Percentiles rank a stretch among this genome's conserved stretches.
phyloP scores from a whole-genome alignment of 306 rosid species.

The Medicago truncatula region DNA sequence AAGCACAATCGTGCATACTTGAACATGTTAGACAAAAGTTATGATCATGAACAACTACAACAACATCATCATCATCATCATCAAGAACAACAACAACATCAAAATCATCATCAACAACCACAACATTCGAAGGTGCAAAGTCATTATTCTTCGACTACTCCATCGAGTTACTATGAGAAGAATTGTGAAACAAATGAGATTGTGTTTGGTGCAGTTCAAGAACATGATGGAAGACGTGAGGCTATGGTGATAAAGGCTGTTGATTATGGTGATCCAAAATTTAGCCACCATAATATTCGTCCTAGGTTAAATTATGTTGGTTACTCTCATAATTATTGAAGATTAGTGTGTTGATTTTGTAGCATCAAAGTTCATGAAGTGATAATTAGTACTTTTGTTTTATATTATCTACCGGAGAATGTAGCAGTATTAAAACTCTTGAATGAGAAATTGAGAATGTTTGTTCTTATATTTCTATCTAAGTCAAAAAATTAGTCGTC shows the following conservation, averaged over 20 bases:
- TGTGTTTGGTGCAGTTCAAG: slow-evolving; percentile 96
- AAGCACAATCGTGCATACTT: slow-evolving; percentile 45
- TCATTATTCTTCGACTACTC: slow-evolving; percentile 63
- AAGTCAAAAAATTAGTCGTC: background rate
- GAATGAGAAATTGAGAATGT: background rate
- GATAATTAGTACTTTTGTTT: background rate
- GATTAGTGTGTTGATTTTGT: slow-evolving; percentile 27
- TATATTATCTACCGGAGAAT: background rate
- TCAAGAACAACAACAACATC: slow-evolving; percentile 49
- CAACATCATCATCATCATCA: slow-evolving; percentile 38
- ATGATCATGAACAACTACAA: slow-evolving; percentile 53
- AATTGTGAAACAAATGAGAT: slow-evolving; percentile 86
- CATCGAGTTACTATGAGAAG: slow-evolving; percentile 72
- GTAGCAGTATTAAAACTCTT: background rate
- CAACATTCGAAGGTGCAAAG: slow-evolving; percentile 63
- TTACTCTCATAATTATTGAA: slow-evolving; percentile 69
- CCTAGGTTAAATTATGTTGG: slow-evolving; percentile 69
- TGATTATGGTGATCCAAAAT: slow-evolving; percentile 77
- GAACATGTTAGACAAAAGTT: slow-evolving; percentile 65
- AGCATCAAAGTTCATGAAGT: slow-evolving; percentile 11
- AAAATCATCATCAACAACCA: slow-evolving; percentile 48
- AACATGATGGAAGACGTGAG: slow-evolving; percentile 84
- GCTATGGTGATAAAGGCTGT: slow-evolving; percentile 93
- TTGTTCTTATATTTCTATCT: too few relatives aligned
- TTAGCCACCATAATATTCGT: slow-evolving; percentile 72